Evolutionary conservation across 768 basidiomycete genomes (phyloP), one percentile per base, ranked within the genome.

Genomic region (Stropharia rugosoannulata): DNA sequence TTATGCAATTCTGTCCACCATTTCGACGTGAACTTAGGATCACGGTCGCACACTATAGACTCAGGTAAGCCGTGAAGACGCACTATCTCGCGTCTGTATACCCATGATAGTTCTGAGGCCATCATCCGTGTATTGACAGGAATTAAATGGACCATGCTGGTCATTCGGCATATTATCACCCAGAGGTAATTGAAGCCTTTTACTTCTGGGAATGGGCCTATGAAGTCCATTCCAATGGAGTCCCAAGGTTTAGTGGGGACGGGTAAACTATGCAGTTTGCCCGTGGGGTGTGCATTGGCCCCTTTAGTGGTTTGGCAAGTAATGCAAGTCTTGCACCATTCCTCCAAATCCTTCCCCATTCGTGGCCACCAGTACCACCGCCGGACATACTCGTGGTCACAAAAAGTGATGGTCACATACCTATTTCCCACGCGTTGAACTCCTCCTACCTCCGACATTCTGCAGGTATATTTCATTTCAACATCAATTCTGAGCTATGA

Each of bases 281-380:
- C 73, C 1, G 57, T 12, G 0, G 69, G 70, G 19, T 47, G 35
- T 5, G 54, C 25, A 27, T 58, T 66, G 0, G 37, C 42, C 0
- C 18, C 38, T 43, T 73, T 74, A 0, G 68, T 29, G 10, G 36
- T 36, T 27, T 66, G 64, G 45, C 72, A 73, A 4, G 37, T 39
- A 12, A 41, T 37, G 35, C 69, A 73, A 0, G 62, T 56, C 12
- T 46, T 51, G 35, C 69, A 70, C 51, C 66, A 72, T 1, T 22
- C 47, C 1, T 44, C 25, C 1, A 63, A 59, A 19, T 69, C 69
- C 4, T 57, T 62, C 0, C 18, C 52, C 19, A 70, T 58, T 2
- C 40, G 29, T 5, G 63, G 64, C 66, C 64, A 77, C 76, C 74
- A 77, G 41, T 64, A 73, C 65, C 65, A 72, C 5, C 62, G 51